Conservation (phyloP, 768 basidiomycete genomes). For the Rhodotorula sphaerocarpa region DNA sequence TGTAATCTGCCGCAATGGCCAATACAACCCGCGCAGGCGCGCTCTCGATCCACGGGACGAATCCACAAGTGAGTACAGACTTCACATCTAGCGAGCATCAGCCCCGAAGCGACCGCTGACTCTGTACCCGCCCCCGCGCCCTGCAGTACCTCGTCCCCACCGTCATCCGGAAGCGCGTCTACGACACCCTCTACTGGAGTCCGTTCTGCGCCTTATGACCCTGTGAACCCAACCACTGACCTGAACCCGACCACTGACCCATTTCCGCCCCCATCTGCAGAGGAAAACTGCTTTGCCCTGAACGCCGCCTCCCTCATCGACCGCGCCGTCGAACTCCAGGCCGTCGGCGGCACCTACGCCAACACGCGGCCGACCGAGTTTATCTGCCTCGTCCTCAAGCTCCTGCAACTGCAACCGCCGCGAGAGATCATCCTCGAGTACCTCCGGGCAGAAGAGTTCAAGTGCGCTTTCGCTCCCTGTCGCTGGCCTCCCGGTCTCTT, state of each 20-base stretch:
- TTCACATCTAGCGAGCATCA: too few relatives aligned
- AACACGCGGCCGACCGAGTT: conserved; percentile 94
- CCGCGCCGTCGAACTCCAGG: conserved; percentile 71
- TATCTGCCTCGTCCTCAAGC: conserved; percentile 80
- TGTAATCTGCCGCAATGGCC: conserved; percentile 54
- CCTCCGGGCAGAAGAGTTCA: conserved; percentile 92
- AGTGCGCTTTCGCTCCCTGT: conserved; percentile 53
- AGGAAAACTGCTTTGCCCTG: conserved; percentile 96
- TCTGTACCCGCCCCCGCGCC: background rate
- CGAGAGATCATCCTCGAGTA: conserved; percentile 96
- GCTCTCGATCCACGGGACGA: conserved; percentile 85
- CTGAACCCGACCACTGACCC: background rate
- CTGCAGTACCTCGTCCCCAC: conserved; percentile 67
- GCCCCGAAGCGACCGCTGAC: background rate
- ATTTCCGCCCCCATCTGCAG: conserved; percentile 14
- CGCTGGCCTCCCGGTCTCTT: background rate
- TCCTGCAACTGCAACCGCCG: conserved; percentile 93
- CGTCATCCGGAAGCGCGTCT: conserved; percentile 89
- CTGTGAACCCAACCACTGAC: background rate
- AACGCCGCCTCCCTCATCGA: conserved; percentile 92
- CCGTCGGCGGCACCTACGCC: conserved; percentile 86
- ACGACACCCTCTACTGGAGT: conserved; percentile 86
- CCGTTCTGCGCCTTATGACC: background rate
- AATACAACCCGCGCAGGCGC: conserved; percentile 87
- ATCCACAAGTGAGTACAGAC: conserved; percentile 68